Percentiles rank a stretch among this genome's conserved stretches.
phyloP scores from a whole-genome alignment of 176 grass and related monocot genomes.

The Coix lacrymajobi region DNA sequence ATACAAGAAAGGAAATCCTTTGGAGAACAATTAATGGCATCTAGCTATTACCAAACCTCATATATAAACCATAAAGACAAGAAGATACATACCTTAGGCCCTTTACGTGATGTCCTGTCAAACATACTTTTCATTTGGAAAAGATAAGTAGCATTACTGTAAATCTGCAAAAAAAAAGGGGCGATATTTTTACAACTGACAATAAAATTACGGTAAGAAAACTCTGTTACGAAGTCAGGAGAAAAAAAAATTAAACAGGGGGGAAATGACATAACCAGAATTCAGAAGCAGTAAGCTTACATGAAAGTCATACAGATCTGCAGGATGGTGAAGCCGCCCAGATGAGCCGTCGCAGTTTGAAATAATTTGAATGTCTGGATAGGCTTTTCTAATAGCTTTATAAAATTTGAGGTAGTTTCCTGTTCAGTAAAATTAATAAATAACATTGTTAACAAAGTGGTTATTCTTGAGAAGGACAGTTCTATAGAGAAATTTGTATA shows the following conservation, averaged over 20 bases:
- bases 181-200: not conserved
- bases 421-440: conserved; percentile 22
- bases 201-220: not conserved
- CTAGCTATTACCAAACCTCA: not conserved
- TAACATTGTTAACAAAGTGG: not conserved
- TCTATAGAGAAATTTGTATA: too few species aligned
- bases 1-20: too few species aligned
- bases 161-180: not conserved
- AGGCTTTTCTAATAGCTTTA: conserved; percentile 60
- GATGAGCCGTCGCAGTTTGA: conserved; percentile 80
- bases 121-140: conserved; percentile 63
- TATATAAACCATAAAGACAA: too few species aligned
- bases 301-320: conserved; percentile 85
- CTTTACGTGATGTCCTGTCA: conserved; percentile 47
- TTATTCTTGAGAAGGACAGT: too few species aligned
- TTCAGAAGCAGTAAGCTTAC: conserved; percentile 34
- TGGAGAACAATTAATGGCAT: too few species aligned
- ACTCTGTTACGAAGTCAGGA: not conserved
- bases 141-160: not conserved
- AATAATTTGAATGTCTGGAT: conserved; percentile 89
- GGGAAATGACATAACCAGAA: not conserved
- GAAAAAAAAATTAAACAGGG: not conserved
- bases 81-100: conserved; percentile 66
- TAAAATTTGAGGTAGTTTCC: conserved; percentile 89
- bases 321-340: conserved; percentile 68